These are phyloP conservation scores for Aphanomyces stellatus DNA, from an alignment of 352 stramenopile species.

Conservation along the genomic window DNA sequence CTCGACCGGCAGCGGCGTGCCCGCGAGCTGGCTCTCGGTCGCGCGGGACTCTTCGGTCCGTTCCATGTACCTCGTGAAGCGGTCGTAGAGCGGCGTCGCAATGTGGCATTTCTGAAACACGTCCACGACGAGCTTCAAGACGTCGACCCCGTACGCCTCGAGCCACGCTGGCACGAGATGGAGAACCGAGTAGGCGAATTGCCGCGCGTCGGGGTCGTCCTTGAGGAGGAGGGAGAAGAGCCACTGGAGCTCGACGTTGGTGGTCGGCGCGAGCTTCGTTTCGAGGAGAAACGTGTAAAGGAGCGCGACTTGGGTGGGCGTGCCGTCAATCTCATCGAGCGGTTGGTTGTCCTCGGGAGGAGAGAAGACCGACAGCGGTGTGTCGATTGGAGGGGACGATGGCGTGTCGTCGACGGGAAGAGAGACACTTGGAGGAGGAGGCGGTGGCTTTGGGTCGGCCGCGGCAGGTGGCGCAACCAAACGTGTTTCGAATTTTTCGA, in stretches of 20 bases:
- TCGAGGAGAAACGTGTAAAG: slow-evolving; percentile 13
- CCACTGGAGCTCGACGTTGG: slow-evolving; percentile 15
- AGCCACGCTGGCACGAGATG: neutral
- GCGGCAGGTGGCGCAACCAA: neutral
- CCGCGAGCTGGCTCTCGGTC: slow-evolving; percentile 3
- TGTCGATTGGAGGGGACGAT: neutral
- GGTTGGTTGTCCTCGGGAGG: neutral
- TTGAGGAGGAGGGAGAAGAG: slow-evolving; percentile 8
- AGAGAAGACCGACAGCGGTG: too few species aligned
- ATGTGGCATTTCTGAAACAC: neutral
- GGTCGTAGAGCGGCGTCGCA: neutral
- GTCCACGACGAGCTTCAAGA: slow-evolving; percentile 40
- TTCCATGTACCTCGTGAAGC: slow-evolving; percentile 7
- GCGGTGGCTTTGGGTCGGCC: neutral
- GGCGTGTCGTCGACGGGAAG: neutral
- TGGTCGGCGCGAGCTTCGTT: slow-evolving; percentile 5
- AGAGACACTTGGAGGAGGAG: too few species aligned
- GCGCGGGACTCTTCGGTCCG: slow-evolving; percentile 3
- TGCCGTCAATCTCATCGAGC: slow-evolving; percentile 5
- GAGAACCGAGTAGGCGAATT: slow-evolving; percentile 10
- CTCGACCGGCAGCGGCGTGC: slow-evolving; percentile 4
- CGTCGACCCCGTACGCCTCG: slow-evolving; percentile 31
- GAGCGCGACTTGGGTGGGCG: neutral
- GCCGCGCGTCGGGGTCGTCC: neutral
- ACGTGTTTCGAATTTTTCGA: slow-evolving; percentile 14